Evolutionary conservation across 495 filamentous ascomycete species (phyloP).

Genomic region (Penicillium cinerascens): DNA sequence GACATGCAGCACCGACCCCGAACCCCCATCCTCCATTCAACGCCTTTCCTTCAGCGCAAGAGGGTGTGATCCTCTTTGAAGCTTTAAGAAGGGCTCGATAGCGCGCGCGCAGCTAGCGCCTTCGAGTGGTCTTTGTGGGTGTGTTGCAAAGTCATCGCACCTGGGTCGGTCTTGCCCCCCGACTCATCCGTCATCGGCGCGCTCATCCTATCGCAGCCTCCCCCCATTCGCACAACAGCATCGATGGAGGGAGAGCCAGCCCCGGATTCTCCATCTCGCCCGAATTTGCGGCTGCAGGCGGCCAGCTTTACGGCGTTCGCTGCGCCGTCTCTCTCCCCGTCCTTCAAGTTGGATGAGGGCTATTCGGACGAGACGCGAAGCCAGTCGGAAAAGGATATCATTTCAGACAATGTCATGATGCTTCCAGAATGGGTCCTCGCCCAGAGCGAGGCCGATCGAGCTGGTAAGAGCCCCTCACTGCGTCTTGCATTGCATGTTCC

Average conservation of each 20-base stretch:
- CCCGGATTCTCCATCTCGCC: slow-evolving; percentile 20
- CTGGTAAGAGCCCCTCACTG: slow-evolving; percentile 38
- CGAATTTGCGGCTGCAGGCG: slow-evolving; percentile 25
- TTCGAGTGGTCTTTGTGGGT: not conserved
- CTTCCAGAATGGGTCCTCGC: slow-evolving; percentile 52
- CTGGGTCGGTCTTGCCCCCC: not conserved
- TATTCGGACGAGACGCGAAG: slow-evolving; percentile 64
- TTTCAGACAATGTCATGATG: slow-evolving; percentile 38
- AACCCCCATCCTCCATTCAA: slow-evolving; percentile 6
- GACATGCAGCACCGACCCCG: slow-evolving; percentile 11
- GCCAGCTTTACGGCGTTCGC: slow-evolving; percentile 25
- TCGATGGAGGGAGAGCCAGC: slow-evolving; percentile 33
- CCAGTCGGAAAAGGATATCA: slow-evolving; percentile 44
- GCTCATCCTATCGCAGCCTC: not conserved
- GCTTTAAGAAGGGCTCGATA: not conserved
- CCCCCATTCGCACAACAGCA: slow-evolving; percentile 1
- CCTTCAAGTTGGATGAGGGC: slow-evolving; percentile 60
- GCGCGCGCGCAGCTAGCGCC: not conserved
- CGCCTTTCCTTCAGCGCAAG: slow-evolving; percentile 1
- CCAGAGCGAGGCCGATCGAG: slow-evolving; percentile 51
- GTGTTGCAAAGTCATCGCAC: not conserved
- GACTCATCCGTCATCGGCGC: not conserved
- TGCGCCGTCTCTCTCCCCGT: slow-evolving; percentile 35
- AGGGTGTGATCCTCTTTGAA: slow-evolving; percentile 13
- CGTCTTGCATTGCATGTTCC: not conserved